phyloP scores from a whole-genome alignment of 345 rosid species.

The Passiflora organensis region DNA sequence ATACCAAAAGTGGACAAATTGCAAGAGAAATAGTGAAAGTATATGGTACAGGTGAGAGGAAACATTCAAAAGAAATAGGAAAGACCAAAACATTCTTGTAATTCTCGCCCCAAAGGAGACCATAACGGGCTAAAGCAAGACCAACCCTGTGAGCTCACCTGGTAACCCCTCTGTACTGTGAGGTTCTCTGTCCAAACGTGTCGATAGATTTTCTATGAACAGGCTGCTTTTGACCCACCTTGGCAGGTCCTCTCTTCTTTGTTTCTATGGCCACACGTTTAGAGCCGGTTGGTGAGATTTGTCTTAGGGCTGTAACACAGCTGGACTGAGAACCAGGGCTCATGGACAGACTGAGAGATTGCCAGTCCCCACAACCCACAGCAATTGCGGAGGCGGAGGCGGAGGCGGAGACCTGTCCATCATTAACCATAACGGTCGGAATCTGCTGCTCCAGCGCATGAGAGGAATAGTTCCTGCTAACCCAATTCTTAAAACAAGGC shows the following conservation, averaged over 20 bases:
- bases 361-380: conserved; percentile 31
- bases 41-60: neutral
- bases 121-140: neutral
- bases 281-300: conserved; percentile 32
- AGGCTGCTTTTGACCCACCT: conserved; percentile 55
- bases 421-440: conserved; percentile 19
- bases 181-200: conserved; percentile 85
- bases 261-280: conserved; percentile 40
- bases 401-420: conserved; percentile 15
- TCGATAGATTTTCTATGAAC: conserved; percentile 76
- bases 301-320: conserved; percentile 30
- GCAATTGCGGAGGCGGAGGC: too few species aligned
- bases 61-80: neutral
- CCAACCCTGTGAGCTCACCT: conserved; percentile 36
- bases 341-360: conserved; percentile 42
- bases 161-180: conserved; percentile 91
- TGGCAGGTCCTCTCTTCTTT: conserved; percentile 55
- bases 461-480: conserved; percentile 28
- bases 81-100: neutral
- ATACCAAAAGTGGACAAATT: neutral
- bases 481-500: conserved; percentile 40
- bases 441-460: conserved; percentile 34
- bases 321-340: conserved; percentile 54
- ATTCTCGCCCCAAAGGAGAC: neutral
- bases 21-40: neutral